phyloP scores from a whole-genome alignment of 169 alveolate species.

The Cryptosporidium andersoni region DNA sequence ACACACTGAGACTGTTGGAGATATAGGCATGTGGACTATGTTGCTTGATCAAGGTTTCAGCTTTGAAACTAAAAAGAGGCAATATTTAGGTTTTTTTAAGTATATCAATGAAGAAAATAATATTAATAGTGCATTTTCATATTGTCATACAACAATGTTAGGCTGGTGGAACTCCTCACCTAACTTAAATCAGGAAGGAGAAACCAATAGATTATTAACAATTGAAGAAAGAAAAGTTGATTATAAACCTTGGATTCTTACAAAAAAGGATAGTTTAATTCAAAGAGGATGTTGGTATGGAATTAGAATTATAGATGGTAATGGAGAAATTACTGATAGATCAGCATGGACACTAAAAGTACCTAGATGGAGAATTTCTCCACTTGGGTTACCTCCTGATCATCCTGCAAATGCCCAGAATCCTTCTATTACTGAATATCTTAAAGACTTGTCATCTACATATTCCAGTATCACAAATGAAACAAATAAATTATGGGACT shows the following conservation, averaged over 20 bases:
- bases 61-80: conserved; percentile 33
- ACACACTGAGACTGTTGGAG: conserved; percentile 16
- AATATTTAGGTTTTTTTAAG: conserved; percentile 55
- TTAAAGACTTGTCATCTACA: conserved; percentile 18
- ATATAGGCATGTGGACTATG: conserved; percentile 59
- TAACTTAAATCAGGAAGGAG: background rate
- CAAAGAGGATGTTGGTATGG: conserved; percentile 71
- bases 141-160: conserved; percentile 57
- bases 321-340: conserved; percentile 59
- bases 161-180: conserved; percentile 71
- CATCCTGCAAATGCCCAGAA: conserved; percentile 62
- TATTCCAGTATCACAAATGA: conserved; percentile 18
- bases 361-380: conserved; percentile 71
- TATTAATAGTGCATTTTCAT: conserved; percentile 42
- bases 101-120: conserved; percentile 42
- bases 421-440: conserved; percentile 54
- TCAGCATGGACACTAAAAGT: conserved; percentile 44
- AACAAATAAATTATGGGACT: conserved; percentile 26
- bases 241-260: conserved; percentile 38
- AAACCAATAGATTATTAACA: conserved; percentile 34
- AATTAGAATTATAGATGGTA: conserved; percentile 50
- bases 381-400: conserved; percentile 66
- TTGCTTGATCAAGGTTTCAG: conserved; percentile 56
- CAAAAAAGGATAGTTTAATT: conserved; percentile 22
- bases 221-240: conserved; percentile 31